Evolutionary conservation across 768 basidiomycete species (phyloP).

Genomic region (Ramaria sp.): DNA sequence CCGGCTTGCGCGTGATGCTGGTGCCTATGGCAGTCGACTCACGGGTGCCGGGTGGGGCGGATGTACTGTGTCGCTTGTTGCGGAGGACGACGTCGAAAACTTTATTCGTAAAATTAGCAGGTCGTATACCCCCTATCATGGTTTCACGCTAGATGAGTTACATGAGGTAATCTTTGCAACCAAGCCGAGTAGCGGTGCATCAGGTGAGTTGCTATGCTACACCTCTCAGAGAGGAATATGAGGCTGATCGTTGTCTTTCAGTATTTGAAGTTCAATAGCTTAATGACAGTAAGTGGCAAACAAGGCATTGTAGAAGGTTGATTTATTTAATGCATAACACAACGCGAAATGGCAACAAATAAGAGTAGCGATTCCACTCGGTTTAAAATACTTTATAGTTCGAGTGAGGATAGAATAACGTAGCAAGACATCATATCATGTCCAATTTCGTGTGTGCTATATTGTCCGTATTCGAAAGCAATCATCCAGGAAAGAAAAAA

Average conservation of each 20-base stretch:
- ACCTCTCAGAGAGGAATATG: too few relatives aligned
- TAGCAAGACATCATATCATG: too few relatives aligned
- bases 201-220: conserved; percentile 37
- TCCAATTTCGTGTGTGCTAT: too few relatives aligned
- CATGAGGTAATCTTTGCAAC: conserved; percentile 72
- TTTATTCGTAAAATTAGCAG: conserved; percentile 55
- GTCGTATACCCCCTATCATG: conserved; percentile 55
- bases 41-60: conserved; percentile 93
- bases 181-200: conserved; percentile 72
- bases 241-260: not conserved
- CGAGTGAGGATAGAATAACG: too few relatives aligned
- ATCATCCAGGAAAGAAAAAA: too few relatives aligned
- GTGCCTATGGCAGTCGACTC: conserved; percentile 74
- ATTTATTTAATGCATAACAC: too few relatives aligned
- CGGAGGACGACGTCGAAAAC: conserved; percentile 42
- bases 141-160: conserved; percentile 45
- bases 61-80: conserved; percentile 74
- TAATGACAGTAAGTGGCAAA: too few relatives aligned
- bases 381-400: too few relatives aligned
- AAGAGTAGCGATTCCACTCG: too few relatives aligned
- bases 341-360: too few relatives aligned
- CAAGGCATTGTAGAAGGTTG: too few relatives aligned
- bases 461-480: too few relatives aligned
- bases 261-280: not conserved
- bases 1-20: conserved; percentile 49